Base-by-base conservation (phyloP, 305 asterid species). In the Fraxinus nigra region DNA sequence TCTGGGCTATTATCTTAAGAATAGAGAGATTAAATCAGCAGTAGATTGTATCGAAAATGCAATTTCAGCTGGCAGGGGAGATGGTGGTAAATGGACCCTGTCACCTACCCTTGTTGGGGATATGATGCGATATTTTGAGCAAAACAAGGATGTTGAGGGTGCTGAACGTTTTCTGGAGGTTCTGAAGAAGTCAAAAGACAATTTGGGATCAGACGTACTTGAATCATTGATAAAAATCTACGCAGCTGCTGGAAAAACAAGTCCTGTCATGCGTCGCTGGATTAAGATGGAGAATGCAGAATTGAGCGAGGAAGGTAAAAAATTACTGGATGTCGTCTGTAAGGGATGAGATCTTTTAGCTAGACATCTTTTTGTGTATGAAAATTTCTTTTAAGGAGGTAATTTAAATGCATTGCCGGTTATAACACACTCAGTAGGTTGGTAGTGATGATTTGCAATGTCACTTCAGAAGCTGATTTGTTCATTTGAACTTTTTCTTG, bases 241-340 rank as follows among this genome's bases (percentile, higher is more conserved):
- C 59, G 90, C 91, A 16, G 93, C 91, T 82, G 94, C 98, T 6
- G 97, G 89, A 80, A 89, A 82, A 83, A 93, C 92, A 82, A 92
- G 93, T 82, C 67, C 87, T 2, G 85, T 87, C 78, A 88, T 94
- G 91, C 90, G 89, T 37, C 92, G 90, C 38, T 80, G 95, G 87
- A 77, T 92, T 81, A 95, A 93, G 89, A 94, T 95, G 99, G 99
- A 94, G 90, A 91, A 89, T 38, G 90, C 89, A 43, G 93, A 92
- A 83, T 85, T 95, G 82, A 93, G 93, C 2, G 96, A 89, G 80
- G 95, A 91, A 84, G 96, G 93, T 83, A 85, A 85, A 51, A 89
- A 82, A 73, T 85, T 95, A 77, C 89, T 95, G 35, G 89, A 91
- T 82, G 92, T 83, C 18, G 85, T 91, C 34, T 85, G 90, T 10